Base-by-base conservation (phyloP, 2,329 filamentous ascomycete species). In the Aplosporella prunicola region DNA sequence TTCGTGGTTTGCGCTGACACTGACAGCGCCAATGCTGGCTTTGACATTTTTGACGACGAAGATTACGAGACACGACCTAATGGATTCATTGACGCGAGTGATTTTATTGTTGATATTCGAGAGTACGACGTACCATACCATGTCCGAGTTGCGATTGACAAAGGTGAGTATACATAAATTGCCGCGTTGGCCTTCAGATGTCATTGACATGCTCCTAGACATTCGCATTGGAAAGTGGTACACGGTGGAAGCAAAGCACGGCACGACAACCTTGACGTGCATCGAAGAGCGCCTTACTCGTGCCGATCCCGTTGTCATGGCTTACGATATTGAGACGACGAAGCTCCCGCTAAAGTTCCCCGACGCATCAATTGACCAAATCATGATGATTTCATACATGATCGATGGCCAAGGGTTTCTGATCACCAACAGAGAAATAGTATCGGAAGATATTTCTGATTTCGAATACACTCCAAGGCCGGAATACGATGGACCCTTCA, bases 381-480 rank as follows among this genome's bases (percentile, higher is more conserved):
- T 98, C 55, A 98, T 98, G 88, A 98, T 98, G 91, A 89, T 98
- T 58, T 98, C 93, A 20, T 98, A 98, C 67, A 98, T 98, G 93
- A 96, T 98, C 51, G 91, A 98, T 51, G 93, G 91, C 0, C 88
- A 94, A 62, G 91, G 91, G 4, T 98, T 96, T 51, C 69, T 98
- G 23, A 96, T 98, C 60, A 98, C 91, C 5, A 98, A 98, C 56
- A 78, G 93, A 52, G 88, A 96, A 56, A 93, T 98, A 43, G 87
- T 98, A 8, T 94, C 89, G 0, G 89, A 98, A 60, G 88, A 98
- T 53, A 98, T 98, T 57, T 73, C 80, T 40, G 91, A 98, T 57
- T 98, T 98, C 53, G 93, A 98, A 53, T 98, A 98, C 59, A 98
- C 91, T 0, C 93, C 91, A 0, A 95, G 84, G 55, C 87, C 91